These are phyloP conservation scores for Phytophthora idaei DNA, from an alignment of 352 stramenopile genomes.

Conservation along the genomic window DNA sequence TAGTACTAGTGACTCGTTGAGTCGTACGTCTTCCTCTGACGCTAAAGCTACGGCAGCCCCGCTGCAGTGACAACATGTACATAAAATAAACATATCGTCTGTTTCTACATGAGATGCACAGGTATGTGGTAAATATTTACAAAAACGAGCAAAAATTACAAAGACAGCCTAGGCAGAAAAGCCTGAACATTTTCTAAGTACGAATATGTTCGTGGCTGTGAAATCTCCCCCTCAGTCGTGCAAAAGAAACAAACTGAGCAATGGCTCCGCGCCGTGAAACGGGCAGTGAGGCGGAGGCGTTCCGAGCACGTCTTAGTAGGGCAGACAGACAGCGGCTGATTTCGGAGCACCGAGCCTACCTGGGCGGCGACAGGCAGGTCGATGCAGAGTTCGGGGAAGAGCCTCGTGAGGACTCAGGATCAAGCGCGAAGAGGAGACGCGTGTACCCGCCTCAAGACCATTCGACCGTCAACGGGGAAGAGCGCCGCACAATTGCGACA, in stretches of 20 bases:
- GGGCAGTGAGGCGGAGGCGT: neutral
- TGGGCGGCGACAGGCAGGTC: neutral
- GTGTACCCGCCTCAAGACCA: neutral
- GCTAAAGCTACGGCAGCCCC: too few species aligned
- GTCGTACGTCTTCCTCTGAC: too few species aligned
- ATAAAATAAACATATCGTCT: neutral
- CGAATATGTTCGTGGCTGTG: neutral
- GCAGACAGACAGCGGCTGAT: neutral
- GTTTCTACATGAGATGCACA: neutral
- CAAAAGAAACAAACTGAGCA: neutral
- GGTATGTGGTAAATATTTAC: neutral
- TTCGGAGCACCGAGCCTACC: neutral
- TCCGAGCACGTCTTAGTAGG: neutral
- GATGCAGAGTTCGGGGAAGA: neutral
- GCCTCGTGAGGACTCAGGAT: too few species aligned
- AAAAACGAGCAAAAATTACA: neutral
- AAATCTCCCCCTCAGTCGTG: neutral
- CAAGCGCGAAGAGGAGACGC: too few species aligned
- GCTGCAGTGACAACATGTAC: neutral
- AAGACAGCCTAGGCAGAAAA: neutral
- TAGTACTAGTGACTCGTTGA: too few species aligned
- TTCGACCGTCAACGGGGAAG: neutral
- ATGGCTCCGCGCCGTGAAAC: neutral
- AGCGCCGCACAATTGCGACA: neutral
- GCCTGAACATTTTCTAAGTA: neutral